These are phyloP conservation scores for Trichoderma semiorbis DNA, from an alignment of 2,329 filamentous ascomycete genomes.

Conservation along the genomic window DNA sequence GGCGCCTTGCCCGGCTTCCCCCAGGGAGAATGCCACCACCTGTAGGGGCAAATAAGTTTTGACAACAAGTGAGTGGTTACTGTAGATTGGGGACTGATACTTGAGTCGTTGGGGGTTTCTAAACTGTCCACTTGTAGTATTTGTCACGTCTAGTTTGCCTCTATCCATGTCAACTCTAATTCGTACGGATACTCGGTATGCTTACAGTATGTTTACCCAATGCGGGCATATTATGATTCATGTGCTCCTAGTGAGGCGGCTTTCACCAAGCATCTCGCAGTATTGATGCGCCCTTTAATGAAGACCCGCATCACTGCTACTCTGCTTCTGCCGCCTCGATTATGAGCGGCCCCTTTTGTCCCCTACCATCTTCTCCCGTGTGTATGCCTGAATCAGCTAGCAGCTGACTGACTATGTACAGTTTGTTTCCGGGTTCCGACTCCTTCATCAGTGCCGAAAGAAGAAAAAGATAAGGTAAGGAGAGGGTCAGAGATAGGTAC, in stretches of 20 bases:
- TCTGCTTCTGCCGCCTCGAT: not conserved
- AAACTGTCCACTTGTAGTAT: not conserved
- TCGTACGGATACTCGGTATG: not conserved
- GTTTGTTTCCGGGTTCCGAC: not conserved
- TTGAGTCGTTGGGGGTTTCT: not conserved
- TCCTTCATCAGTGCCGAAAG: not conserved
- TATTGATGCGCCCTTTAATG: not conserved
- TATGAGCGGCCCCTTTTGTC: slow-evolving; percentile 5
- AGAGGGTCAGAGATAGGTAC: not conserved
- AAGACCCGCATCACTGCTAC: slow-evolving; percentile 4
- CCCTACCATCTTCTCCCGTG: not conserved
- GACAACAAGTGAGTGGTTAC: not conserved
- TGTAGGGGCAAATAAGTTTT: not conserved
- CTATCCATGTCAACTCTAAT: not conserved
- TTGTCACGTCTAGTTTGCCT: not conserved
- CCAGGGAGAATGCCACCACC: not conserved
- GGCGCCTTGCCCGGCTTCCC: not conserved
- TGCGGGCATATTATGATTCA: slow-evolving; percentile 5
- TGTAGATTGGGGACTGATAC: not conserved
- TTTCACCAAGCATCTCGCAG: not conserved
- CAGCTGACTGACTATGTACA: not conserved
- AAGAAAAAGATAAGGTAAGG: not conserved
- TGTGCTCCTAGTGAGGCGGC: not conserved
- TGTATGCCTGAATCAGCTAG: not conserved
- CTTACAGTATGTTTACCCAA: not conserved